Percentiles rank a stretch among this genome's conserved stretches.
Evolutionary conservation across 2,329 filamentous ascomycete genomes (phyloP).

Genomic region (Neonectria coccinea): DNA sequence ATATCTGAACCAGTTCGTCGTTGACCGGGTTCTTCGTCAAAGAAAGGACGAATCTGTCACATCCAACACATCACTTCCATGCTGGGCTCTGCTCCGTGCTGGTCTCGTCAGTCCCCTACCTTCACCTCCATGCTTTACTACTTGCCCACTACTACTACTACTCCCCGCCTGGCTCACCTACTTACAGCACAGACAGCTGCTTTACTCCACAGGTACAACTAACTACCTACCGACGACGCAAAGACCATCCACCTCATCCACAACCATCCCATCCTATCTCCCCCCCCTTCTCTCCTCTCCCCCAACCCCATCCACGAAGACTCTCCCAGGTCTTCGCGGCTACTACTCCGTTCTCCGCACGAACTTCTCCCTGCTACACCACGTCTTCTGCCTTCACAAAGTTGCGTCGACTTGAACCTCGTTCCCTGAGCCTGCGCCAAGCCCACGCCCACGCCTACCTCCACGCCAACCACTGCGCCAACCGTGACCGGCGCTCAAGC

Average conservation of each 20-base stretch:
- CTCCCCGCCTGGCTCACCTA: neutral
- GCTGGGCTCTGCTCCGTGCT: neutral
- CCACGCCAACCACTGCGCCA: conserved; percentile 6
- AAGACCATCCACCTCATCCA: conserved; percentile 20
- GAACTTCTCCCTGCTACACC: neutral
- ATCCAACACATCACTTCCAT: neutral
- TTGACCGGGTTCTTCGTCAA: neutral
- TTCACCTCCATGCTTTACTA: neutral
- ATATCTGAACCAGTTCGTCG: neutral
- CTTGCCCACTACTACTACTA: neutral
- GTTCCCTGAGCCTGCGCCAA: neutral
- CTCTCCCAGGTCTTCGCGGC: no score
- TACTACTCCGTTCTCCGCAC: no score
- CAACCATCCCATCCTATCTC: conserved; percentile 14
- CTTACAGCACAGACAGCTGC: conserved; percentile 9
- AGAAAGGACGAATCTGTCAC: neutral
- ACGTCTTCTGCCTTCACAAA: neutral
- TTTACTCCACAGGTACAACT: conserved; percentile 5
- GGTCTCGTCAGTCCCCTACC: neutral
- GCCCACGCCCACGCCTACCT: conserved; percentile 2
- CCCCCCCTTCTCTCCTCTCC: neutral
- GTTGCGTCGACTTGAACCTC: neutral
- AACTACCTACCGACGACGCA: conserved; percentile 4
- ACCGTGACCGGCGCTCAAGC: neutral
- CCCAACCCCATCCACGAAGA: neutral